Evolutionary conservation across 1,139 yeast genomes (phyloP).

Genomic region (Zygosaccharomyces pseudobailii): DNA sequence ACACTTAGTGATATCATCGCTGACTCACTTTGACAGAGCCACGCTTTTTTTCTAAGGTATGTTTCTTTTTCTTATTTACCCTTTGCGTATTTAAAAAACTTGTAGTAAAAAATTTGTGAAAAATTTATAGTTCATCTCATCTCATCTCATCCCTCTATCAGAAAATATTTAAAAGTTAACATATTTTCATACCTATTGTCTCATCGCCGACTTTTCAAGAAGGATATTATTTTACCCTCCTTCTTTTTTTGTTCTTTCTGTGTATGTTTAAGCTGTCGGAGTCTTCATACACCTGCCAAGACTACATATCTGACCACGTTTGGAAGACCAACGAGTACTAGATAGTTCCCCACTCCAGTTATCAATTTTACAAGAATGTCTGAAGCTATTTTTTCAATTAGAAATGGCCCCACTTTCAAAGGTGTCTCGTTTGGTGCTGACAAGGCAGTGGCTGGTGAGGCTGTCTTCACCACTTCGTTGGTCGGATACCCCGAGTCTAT

Average conservation of each 20-base stretch:
- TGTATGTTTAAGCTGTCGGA: slow-evolving; percentile 31
- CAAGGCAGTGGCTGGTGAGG: slow-evolving; percentile 89
- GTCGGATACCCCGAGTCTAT: slow-evolving; percentile 98
- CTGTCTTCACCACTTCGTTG: slow-evolving; percentile 93
- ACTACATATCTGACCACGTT: slow-evolving; percentile 46
- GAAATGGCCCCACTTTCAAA: slow-evolving; percentile 89
- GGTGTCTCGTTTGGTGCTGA: slow-evolving; percentile 96
- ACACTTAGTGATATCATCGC: slow-evolving; percentile 1
- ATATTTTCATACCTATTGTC: background rate
- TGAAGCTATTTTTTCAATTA: slow-evolving; percentile 76
- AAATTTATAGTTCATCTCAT: background rate
- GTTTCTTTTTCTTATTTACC: background rate
- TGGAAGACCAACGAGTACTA: slow-evolving; percentile 43
- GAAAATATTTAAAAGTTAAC: background rate
- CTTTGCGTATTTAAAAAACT: background rate
- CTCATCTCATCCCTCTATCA: background rate
- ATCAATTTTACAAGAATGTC: slow-evolving; percentile 21
- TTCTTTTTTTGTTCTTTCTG: background rate
- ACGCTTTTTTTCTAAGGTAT: background rate
- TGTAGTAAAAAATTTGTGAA: background rate
- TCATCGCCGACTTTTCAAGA: background rate
- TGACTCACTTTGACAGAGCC: slow-evolving; percentile 1
- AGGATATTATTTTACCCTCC: background rate
- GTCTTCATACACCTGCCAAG: slow-evolving; percentile 38
- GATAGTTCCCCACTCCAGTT: slow-evolving; percentile 1